Conservation (phyloP, 768 basidiomycete species). For the Podaxis sp. region DNA sequence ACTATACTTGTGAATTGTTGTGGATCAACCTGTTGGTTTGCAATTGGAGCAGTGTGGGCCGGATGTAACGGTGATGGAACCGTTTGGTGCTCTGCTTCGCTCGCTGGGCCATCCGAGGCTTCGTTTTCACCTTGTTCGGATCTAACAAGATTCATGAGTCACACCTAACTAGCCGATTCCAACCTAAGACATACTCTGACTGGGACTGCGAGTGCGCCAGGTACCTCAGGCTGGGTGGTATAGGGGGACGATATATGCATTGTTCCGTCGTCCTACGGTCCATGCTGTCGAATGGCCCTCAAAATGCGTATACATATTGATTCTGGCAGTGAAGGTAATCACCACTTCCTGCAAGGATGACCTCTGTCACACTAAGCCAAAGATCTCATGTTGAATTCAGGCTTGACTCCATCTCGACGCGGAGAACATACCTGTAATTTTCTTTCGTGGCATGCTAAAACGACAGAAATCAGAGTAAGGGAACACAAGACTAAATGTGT, state of each 20-base stretch:
- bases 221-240: neutral
- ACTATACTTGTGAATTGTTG: neutral
- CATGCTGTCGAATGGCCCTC: neutral
- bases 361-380: constrained; percentile 14
- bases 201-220: neutral
- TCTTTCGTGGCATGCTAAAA: constrained; percentile 16
- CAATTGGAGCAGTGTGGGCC: neutral
- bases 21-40: neutral
- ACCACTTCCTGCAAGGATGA: constrained; percentile 17
- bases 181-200: neutral
- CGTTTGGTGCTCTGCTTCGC: neutral
- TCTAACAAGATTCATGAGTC: neutral
- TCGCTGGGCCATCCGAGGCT: neutral
- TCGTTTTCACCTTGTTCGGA: neutral
- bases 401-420: neutral
- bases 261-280: neutral
- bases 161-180: neutral
- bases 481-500: neutral
- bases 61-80: neutral
- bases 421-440: constrained; percentile 15
- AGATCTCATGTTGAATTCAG: neutral
- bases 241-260: neutral
- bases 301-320: neutral
- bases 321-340: neutral
- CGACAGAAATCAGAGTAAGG: neutral